A percentile compares a stretch with the other conserved stretches of the same genome.
Conservation (phyloP, 2,329 filamentous ascomycete genomes). For the Hymenoscyphus linearis region DNA sequence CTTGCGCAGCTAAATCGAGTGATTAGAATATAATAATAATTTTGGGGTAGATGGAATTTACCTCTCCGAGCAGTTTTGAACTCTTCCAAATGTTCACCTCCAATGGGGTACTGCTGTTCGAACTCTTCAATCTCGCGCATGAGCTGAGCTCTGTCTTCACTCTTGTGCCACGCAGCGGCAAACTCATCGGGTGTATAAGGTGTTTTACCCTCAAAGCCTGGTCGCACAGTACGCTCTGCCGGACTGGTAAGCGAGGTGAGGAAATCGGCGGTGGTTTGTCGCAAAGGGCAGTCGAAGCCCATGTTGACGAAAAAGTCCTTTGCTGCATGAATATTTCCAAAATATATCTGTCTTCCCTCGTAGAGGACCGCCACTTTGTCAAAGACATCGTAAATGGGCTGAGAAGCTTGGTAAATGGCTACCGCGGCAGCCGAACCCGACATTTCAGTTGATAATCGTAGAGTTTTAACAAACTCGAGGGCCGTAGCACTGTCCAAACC, state of each 20-base stretch:
- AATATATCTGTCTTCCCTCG: conserved; percentile 73
- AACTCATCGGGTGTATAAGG: conserved; percentile 69
- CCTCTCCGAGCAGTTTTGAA: conserved; percentile 37
- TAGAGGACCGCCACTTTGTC: conserved; percentile 77
- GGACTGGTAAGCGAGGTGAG: conserved; percentile 68
- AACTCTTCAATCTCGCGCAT: conserved; percentile 34
- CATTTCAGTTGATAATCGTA: conserved; percentile 61
- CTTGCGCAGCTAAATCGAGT: neutral
- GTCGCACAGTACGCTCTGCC: conserved; percentile 40
- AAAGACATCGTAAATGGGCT: conserved; percentile 62
- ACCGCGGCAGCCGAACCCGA: conserved; percentile 56
- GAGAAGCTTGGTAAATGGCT: conserved; percentile 67
- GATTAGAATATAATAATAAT: neutral
- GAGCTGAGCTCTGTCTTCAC: conserved; percentile 38
- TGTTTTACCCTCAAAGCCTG: conserved; percentile 55
- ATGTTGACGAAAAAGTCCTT: conserved; percentile 65
- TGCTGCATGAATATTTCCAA: conserved; percentile 53
- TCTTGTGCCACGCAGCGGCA: conserved; percentile 46
- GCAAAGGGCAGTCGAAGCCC: conserved; percentile 65
- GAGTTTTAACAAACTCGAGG: conserved; percentile 63
- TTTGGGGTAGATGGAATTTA: neutral
- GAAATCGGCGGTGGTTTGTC: conserved; percentile 56
- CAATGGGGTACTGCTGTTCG: conserved; percentile 34
- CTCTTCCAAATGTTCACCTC: conserved; percentile 40
- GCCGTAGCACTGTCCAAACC: conserved; percentile 71